Base-by-base conservation (phyloP, 2,329 filamentous ascomycete species). In the Hypoxylon sp. region DNA sequence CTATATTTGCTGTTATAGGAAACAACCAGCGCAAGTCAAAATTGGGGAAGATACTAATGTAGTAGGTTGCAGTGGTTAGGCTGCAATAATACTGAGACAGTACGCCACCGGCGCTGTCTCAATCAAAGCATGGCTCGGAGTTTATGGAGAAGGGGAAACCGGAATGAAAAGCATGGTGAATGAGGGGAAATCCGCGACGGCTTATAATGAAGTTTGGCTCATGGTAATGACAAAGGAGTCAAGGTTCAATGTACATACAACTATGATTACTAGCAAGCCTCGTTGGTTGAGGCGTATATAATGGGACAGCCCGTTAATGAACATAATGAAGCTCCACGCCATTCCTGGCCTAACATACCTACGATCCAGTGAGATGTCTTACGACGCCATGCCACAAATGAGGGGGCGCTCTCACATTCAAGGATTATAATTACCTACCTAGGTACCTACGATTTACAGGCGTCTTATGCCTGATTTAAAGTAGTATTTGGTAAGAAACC, bases 201-300 rank as follows among this genome's bases (percentile, higher is more conserved):
- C 35, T 55, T 48, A 49, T 44, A 30, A 64, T 40, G 51, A 55
- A 46, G 48, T 46, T 50, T 61, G 33, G 31, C 40, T 59, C 54
- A 22, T 22, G 58, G 30, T 46, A 48, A 57, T 54, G 56, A 56
- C 48, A 33, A 48, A 17, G 35, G 25, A 46, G 31, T 20, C 35
- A 17, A 51, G 25, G 30, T 49, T 40, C 33, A 10, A n/a, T 66
- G 62, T 68, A 62, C 22, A 62, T 65, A n/a, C n/a, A n/a, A 56
- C 51, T 46, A 42, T 14, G 20, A 59, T 55, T 40, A 42, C 8
- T 20, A 20, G 35, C 13, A n/a, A 53, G 50, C 57, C 42, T 49
- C 50, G 30, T 42, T 58, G 40, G 33, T 46, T 35, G n/a, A 49
- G 20, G 25, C 56, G 50, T 61, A 61, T 35, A 60, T 59, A 58